Evolutionary conservation across 805 yeast genomes (phyloP), one percentile per base, ranked within the genome.

Genomic region (Peterozyma xylosa): DNA sequence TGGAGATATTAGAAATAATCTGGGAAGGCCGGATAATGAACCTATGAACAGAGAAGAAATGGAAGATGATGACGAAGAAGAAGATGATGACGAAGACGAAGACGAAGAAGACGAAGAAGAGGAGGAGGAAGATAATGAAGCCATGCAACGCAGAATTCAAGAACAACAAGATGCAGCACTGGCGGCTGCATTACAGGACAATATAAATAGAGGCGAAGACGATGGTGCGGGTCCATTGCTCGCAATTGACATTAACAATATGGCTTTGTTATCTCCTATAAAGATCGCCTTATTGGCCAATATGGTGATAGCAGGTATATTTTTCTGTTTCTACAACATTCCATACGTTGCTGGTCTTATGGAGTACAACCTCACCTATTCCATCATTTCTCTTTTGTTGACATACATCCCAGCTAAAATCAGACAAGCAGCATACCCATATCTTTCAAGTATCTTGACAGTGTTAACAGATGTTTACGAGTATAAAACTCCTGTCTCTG

Each of bases 401-500:
- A 21, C 27, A 21, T 21, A 21, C 27, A 7, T 21, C 7, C 27
- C 27, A 21, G 7, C 27, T 21, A 7, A 21, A 21, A 21, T 21
- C 27, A 21, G 7, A 21, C 27, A 21, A 21, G 27, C 27, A 21
- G 27, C 27, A 21, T 21, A 21, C 7, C 27, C 27, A 21, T 21
- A 21, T 21, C 27, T 21, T 21, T 21, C 27, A 7, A 21, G 27
- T 21, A 21, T 21, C 7, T 21, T 21, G 27, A 21, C 27, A 21
- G 48, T 53, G 15, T 30, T 58, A 9, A 3, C 35, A 2, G 49
- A 56, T 33, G 46, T 67, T 32, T 41, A 46, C 33, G 42, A 48
- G 14, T 50, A 53, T 16, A 42, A 47, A 3, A 49, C 47, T 11
- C 67, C 64, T 7, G 64, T 68, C 16, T 53, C 63, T 3, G 51